Evolutionary conservation across 169 alveolate species (phyloP).

Genomic region (Cytauxzoon felis): DNA sequence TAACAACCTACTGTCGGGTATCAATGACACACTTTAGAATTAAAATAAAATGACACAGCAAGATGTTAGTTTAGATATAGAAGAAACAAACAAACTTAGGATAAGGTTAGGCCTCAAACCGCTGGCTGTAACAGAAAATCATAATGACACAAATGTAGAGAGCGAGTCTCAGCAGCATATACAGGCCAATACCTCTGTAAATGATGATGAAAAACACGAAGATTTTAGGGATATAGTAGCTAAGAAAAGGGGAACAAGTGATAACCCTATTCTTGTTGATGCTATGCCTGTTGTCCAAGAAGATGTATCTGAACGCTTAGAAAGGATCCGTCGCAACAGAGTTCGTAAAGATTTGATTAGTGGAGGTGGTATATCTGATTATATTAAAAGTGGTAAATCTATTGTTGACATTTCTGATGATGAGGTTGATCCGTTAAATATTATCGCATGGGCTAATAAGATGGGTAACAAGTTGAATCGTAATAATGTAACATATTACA

Average conservation of each 20-base stretch:
- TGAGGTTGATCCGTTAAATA: conserved; percentile 20
- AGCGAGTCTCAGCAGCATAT: no score
- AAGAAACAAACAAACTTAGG: conserved; percentile 53
- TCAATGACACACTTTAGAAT: neutral
- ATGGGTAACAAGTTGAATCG: conserved; percentile 24
- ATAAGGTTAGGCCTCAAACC: conserved; percentile 60
- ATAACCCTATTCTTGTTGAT: neutral
- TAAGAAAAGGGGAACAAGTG: neutral
- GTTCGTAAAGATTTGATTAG: conserved; percentile 41
- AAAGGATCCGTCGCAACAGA: neutral
- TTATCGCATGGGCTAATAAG: conserved; percentile 46
- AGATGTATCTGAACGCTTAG: conserved; percentile 19
- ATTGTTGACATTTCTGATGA: conserved; percentile 7
- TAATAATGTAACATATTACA: conserved; percentile 37
- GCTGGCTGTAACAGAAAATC: conserved; percentile 13
- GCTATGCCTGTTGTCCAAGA: neutral
- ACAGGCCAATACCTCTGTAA: conserved; percentile 1
- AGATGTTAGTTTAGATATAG: conserved; percentile 30
- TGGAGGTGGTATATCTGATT: conserved; percentile 52
- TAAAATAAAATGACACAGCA: neutral
- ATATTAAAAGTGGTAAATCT: conserved; percentile 18
- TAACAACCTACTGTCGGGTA: neutral
- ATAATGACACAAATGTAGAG: no score
- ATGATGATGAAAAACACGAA: conserved; percentile 4
- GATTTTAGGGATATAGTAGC: no score